phyloP scores from a whole-genome alignment of 108 stramenopile species.

The Cyclotella cryptica region DNA sequence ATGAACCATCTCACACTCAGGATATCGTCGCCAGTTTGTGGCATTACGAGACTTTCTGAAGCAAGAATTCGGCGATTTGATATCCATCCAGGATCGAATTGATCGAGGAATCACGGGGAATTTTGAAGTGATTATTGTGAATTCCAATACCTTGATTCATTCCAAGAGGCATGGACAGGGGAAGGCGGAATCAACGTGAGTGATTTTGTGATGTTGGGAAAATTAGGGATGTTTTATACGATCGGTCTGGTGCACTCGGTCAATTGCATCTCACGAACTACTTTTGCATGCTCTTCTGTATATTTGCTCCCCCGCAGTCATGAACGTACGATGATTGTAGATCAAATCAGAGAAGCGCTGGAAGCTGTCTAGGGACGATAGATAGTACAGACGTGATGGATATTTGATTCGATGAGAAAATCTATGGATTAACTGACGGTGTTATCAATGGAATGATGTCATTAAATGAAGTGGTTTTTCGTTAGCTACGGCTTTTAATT shows the following conservation, averaged over 20 bases:
- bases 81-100: slow-evolving; percentile 44
- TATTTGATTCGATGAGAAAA: too few species aligned
- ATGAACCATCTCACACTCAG: background rate
- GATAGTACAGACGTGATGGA: too few species aligned
- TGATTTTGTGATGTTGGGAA: background rate
- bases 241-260: background rate
- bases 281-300: background rate
- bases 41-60: slow-evolving; percentile 40
- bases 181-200: slow-evolving; percentile 30
- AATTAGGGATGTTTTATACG: too few species aligned
- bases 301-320: background rate
- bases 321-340: slow-evolving; percentile 30
- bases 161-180: slow-evolving; percentile 50
- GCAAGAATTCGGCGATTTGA: slow-evolving; percentile 38
- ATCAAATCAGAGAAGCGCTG: slow-evolving; percentile 49
- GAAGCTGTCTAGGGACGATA: slow-evolving; percentile 22
- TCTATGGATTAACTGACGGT: too few species aligned
- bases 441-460: too few species aligned
- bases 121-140: slow-evolving; percentile 56
- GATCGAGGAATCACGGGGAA: slow-evolving; percentile 61
- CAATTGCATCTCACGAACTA: background rate
- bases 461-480: too few species aligned
- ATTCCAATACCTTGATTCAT: slow-evolving; percentile 58
- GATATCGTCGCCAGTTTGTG: slow-evolving; percentile 32
- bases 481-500: too few species aligned